A percentile compares a stretch with the other conserved stretches of the same genome.
phyloP scores from a whole-genome alignment of 352 stramenopile genomes.

The Phytophthora pistaciae region DNA sequence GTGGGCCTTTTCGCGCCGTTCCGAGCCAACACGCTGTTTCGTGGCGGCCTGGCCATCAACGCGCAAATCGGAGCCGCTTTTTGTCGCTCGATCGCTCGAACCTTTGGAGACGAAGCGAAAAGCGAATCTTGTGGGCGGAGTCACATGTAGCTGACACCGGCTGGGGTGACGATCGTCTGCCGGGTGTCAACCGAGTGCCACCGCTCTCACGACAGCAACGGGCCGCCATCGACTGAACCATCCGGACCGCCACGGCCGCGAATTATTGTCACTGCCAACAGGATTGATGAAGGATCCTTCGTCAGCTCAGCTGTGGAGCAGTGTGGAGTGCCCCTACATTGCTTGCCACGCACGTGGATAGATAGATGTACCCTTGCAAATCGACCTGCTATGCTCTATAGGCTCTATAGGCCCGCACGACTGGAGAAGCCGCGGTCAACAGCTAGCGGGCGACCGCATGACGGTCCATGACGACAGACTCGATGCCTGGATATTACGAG shows the following conservation, averaged over 20 bases:
- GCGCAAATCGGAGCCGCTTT: slow-evolving; percentile 14
- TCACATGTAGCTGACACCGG: neutral
- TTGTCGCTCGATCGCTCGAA: slow-evolving; percentile 3
- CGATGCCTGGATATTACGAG: neutral
- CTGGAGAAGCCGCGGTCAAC: slow-evolving; percentile 3
- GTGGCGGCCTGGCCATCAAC: slow-evolving; percentile 14
- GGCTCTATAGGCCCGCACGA: neutral
- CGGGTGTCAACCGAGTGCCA: neutral
- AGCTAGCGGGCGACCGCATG: neutral
- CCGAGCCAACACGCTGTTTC: slow-evolving; percentile 11
- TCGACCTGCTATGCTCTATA: slow-evolving; percentile 12
- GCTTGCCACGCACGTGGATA: neutral
- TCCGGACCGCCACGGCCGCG: neutral
- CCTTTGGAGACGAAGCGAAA: neutral
- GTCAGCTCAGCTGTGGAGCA: too few relatives aligned
- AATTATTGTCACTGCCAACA: too few relatives aligned
- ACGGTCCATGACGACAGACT: slow-evolving; percentile 12
- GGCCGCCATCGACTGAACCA: neutral
- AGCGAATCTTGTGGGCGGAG: slow-evolving; percentile 1
- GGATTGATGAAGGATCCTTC: neutral
- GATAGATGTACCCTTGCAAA: slow-evolving; percentile 2
- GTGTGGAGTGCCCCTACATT: neutral
- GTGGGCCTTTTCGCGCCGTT: slow-evolving; percentile 1
- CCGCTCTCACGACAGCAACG: neutral
- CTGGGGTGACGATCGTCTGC: neutral